phyloP scores from a whole-genome alignment of 805 yeast species.

The Candida piceae region DNA sequence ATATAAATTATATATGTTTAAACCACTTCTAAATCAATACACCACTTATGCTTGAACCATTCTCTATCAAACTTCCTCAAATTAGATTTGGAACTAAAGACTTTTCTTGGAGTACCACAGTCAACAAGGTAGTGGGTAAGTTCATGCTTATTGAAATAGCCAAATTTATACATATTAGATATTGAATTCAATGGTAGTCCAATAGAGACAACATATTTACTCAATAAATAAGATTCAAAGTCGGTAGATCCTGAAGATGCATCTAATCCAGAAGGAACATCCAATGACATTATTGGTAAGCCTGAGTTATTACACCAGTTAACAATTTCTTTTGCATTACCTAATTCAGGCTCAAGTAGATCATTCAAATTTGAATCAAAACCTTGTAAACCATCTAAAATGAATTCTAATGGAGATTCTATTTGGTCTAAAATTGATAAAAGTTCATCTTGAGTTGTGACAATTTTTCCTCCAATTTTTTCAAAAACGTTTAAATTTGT shows the following conservation, averaged over 20 bases:
- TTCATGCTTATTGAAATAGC: slow-evolving; percentile 42
- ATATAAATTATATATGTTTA: no score
- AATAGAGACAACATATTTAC: slow-evolving; percentile 60
- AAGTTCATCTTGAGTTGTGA: slow-evolving; percentile 32
- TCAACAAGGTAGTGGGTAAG: slow-evolving; percentile 60
- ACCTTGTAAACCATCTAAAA: slow-evolving; percentile 83
- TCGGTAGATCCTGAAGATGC: slow-evolving; percentile 65
- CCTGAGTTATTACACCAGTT: slow-evolving; percentile 59
- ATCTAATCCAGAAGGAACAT: slow-evolving; percentile 79
- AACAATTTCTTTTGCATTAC: slow-evolving; percentile 41
- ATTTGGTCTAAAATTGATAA: slow-evolving; percentile 37
- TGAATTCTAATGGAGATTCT: slow-evolving; percentile 72
- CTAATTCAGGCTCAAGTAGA: slow-evolving; percentile 40
- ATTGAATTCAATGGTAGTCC: slow-evolving; percentile 71
- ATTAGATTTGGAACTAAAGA: slow-evolving; percentile 36
- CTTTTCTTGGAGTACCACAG: slow-evolving; percentile 61
- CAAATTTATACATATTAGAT: slow-evolving; percentile 54
- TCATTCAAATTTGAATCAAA: slow-evolving; percentile 67
- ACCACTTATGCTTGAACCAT: slow-evolving; percentile 25
- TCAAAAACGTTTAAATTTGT: slow-evolving; percentile 53
- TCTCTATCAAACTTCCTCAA: slow-evolving; percentile 43
- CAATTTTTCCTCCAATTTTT: slow-evolving; percentile 67
- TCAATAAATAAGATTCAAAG: slow-evolving; percentile 20
- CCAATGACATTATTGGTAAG: slow-evolving; percentile 57
- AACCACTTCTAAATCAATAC: slow-evolving; percentile 18